Evolutionary conservation across 345 rosid species (phyloP), one percentile per base, ranked within the genome.

Genomic region (Aquilaria yunnanensis): DNA sequence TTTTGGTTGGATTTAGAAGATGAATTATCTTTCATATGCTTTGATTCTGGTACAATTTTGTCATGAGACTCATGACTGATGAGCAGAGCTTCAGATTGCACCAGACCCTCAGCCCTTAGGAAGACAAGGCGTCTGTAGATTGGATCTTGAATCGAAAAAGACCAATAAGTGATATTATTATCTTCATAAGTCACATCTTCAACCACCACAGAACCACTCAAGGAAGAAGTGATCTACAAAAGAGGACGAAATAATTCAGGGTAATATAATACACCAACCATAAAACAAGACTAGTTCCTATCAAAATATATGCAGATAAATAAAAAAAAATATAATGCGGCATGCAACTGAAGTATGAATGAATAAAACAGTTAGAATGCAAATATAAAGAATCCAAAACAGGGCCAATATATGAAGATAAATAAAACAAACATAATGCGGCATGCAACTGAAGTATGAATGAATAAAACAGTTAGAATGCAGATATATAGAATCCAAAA

Each of bases 61-160:
- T 65, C 70, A 54, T 73, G 57, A 60, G 71, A 65, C 58, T 48
- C 82, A 65, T 77, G 84, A 62, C 60, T 70, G n/a, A 65, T 64
- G 57, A 93, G 79, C 72, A 93, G 78, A 78, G 94, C 97, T 83
- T 93, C 98, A 61, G 98, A 93, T 73, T 93, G 98, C 64, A 93
- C 86, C 76, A 93, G 68, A 55, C 78, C 71, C 75, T 86, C 90
- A 45, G 83, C 74, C 76, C 98, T 82, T 78, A 78, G 82, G 58
- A 93, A 93, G 51, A 93, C 77, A 79, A 93, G 97, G 61, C 97
- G 97, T 5, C 98, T 88, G 67, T 85, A 88, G 62, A 74, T 64
- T 74, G 82, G 70, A 66, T 84, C 85, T 10, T 37, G 47, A 57
- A 75, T 67, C 37, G 84, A 72, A 75, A 78, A 64, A 69, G 80